Conservation (phyloP, 2,329 filamentous ascomycete genomes). For the Davidsoniella eucalypti region DNA sequence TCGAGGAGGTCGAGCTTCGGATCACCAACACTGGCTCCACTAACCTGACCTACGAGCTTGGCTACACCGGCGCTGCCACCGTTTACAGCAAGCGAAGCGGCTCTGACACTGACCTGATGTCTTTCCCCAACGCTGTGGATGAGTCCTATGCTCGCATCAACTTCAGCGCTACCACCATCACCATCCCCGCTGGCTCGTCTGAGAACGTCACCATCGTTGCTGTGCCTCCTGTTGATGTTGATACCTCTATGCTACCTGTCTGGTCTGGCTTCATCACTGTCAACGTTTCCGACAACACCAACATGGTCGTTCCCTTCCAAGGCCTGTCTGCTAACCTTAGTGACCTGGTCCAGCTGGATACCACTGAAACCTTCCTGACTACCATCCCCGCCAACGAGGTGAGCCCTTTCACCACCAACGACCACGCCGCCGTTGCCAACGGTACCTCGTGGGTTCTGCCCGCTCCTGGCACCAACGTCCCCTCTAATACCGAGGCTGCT, state of each 20-base stretch:
- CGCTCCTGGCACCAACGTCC: slow-evolving; percentile 2
- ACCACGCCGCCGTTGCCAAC: slow-evolving; percentile 19
- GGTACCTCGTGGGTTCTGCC: slow-evolving; percentile 18
- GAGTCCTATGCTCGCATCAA: slow-evolving; percentile 26
- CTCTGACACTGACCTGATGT: slow-evolving; percentile 21
- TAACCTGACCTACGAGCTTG: slow-evolving; percentile 34
- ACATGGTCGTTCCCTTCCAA: slow-evolving; percentile 24
- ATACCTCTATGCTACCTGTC: slow-evolving; percentile 21
- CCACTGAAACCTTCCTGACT: slow-evolving; percentile 17
- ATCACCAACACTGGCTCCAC: slow-evolving; percentile 36
- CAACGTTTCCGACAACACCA: slow-evolving; percentile 22
- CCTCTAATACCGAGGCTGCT: slow-evolving; percentile 1
- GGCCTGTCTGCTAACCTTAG: slow-evolving; percentile 21
- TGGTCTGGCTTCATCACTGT: slow-evolving; percentile 28
- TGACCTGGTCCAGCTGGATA: slow-evolving; percentile 22
- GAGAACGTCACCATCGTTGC: slow-evolving; percentile 20
- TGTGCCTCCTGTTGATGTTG: slow-evolving; percentile 18
- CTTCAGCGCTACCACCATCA: slow-evolving; percentile 28
- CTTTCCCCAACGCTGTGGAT: slow-evolving; percentile 30
- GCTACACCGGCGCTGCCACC: slow-evolving; percentile 33
- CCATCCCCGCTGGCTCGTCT: slow-evolving; percentile 17
- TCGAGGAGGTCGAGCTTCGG: slow-evolving; percentile 31
- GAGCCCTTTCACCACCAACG: slow-evolving; percentile 10
- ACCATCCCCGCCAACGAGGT: slow-evolving; percentile 17
- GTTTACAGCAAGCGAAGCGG: slow-evolving; percentile 33